phyloP scores from a whole-genome alignment of 495 filamentous ascomycete species.

The Pseudoneurospora amorphoporcata region DNA sequence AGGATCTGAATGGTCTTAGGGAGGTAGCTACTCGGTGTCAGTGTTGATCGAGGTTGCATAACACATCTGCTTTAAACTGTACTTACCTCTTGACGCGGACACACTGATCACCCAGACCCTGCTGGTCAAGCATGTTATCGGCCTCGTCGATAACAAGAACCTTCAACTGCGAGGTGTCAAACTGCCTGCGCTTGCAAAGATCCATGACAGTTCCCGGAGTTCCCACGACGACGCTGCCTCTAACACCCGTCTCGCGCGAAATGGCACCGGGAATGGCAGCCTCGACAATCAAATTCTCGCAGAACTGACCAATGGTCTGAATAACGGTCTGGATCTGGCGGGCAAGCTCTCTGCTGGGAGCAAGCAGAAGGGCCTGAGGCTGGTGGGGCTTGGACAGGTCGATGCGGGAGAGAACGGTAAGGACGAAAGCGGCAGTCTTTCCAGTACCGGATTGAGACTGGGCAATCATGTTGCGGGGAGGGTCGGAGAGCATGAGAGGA shows the following conservation, averaged over 20 bases:
- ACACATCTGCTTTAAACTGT: background rate
- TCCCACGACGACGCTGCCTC: constrained; percentile 73
- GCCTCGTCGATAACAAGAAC: constrained; percentile 87
- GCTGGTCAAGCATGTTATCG: constrained; percentile 90
- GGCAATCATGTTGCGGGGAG: constrained; percentile 84
- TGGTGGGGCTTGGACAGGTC: constrained; percentile 53
- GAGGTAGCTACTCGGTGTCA: constrained; percentile 45
- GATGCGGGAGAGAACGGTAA: constrained; percentile 79
- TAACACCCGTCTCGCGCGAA: constrained; percentile 47
- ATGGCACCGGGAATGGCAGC: constrained; percentile 73
- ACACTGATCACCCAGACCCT: constrained; percentile 92
- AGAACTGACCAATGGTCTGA: constrained; percentile 69
- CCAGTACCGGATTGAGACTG: constrained; percentile 98
- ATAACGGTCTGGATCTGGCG: constrained; percentile 87
- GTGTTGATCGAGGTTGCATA: background rate
- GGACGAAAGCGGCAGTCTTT: constrained; percentile 93
- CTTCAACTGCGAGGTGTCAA: constrained; percentile 55
- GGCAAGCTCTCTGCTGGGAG: constrained; percentile 88
- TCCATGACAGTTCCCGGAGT: constrained; percentile 92
- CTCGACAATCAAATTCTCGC: constrained; percentile 56
- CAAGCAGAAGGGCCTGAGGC: constrained; percentile 83
- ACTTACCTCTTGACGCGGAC: constrained; percentile 72
- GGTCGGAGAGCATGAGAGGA: constrained; percentile 73
- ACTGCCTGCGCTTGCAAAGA: constrained; percentile 59
- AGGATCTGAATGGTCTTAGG: constrained; percentile 68